A percentile compares a stretch with the other conserved stretches of the same genome.
Conservation (phyloP, 2,329 filamentous ascomycete genomes). For the Penicillium capsulatum region DNA sequence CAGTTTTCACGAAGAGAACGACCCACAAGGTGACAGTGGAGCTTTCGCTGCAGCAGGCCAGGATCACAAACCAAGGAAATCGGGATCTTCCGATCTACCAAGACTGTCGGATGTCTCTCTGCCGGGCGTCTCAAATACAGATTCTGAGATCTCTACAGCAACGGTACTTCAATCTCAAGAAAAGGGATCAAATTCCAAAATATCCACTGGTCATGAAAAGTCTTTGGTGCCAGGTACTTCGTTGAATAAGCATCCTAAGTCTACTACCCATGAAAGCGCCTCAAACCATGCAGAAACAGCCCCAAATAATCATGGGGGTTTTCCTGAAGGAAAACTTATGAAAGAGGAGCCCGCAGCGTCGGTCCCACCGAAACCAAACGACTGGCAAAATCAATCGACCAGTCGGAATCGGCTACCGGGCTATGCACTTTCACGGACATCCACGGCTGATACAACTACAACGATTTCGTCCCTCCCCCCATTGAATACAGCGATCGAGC, state of each 20-base stretch:
- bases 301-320: constrained; percentile 27
- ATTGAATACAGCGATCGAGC: constrained; percentile 29
- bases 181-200: constrained; percentile 28
- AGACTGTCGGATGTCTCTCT: constrained; percentile 29
- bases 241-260: constrained; percentile 29
- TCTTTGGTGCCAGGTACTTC: constrained; percentile 25
- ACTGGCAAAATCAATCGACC: constrained; percentile 38
- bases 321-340: constrained; percentile 27
- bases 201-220: constrained; percentile 29
- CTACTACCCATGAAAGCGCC: constrained; percentile 20
- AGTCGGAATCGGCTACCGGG: constrained; percentile 46
- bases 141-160: too few species aligned
- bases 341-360: constrained; percentile 27
- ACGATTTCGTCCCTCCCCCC: constrained; percentile 42
- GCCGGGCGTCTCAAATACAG: constrained; percentile 18
- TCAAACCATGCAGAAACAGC: constrained; percentile 28
- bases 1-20: constrained; percentile 26
- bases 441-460: constrained; percentile 41
- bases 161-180: constrained; percentile 34
- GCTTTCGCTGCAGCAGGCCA: constrained; percentile 17
- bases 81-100: constrained; percentile 24
- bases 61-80: constrained; percentile 24
- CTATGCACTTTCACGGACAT: constrained; percentile 39
- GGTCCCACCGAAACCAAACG: constrained; percentile 22
- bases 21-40: constrained; percentile 18